A percentile compares a stretch with the other conserved stretches of the same genome.
phyloP scores from a whole-genome alignment of 345 rosid species.

The Dipteronia dyeriana region DNA sequence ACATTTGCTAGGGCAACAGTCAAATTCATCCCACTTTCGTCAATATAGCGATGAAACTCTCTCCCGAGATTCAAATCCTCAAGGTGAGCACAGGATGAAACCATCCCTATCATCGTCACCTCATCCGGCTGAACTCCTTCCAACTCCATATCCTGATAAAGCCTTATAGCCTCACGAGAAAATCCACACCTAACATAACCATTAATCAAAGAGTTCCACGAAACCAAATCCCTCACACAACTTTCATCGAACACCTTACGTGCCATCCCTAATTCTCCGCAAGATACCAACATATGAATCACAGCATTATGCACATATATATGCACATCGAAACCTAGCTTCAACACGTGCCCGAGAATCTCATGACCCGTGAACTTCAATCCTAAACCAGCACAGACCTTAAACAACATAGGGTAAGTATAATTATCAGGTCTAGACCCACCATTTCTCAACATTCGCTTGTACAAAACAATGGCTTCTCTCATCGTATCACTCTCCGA shows the following conservation, averaged over 20 bases:
- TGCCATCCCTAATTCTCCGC: constrained; percentile 61
- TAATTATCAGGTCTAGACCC: constrained; percentile 63
- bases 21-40: constrained; percentile 43
- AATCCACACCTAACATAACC: constrained; percentile 65
- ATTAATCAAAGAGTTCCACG: constrained; percentile 86
- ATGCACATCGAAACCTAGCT: constrained; percentile 61
- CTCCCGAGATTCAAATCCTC: constrained; percentile 62
- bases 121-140: constrained; percentile 58
- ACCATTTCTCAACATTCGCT: constrained; percentile 59
- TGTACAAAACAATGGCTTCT: constrained; percentile 50
- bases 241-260: constrained; percentile 73
- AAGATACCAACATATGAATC: constrained; percentile 56
- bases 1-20: constrained; percentile 68
- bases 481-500: constrained; percentile 44
- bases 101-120: constrained; percentile 80
- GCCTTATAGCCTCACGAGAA: constrained; percentile 46
- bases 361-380: constrained; percentile 44
- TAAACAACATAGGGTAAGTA: constrained; percentile 71
- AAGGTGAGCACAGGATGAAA: constrained; percentile 59
- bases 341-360: constrained; percentile 66
- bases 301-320: constrained; percentile 65
- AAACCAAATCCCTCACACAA: constrained; percentile 72
- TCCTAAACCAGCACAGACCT: constrained; percentile 50
- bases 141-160: constrained; percentile 52
- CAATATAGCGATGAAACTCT: constrained; percentile 52